Evolutionary conservation across 2,329 filamentous ascomycete species (phyloP), one percentile per base, ranked within the genome.

Genomic region (Tetracladium maxilliforme): DNA sequence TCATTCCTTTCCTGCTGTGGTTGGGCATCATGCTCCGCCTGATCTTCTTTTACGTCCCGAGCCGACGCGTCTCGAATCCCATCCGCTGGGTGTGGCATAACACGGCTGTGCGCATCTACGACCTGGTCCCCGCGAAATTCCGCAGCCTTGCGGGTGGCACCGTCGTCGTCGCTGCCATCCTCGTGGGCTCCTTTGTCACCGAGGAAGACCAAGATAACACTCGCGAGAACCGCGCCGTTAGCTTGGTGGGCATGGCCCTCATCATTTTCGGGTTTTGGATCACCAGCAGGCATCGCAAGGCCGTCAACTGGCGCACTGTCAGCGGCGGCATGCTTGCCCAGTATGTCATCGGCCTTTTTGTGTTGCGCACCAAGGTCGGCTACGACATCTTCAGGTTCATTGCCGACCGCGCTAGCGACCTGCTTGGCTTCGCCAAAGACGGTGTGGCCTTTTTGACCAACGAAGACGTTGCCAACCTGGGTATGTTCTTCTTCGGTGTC

Each of bases 321-420:
- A 81, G 92, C 32, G 80, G 79, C 19, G 86, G 86, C 31, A 90
- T 92, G 76, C 59, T 92, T 21, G 61, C 75, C 8, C 86, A 94
- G 50, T 94, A 86, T 52, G 61, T 94, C 43, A 66, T 93, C 34
- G 84, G 82, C 4, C 61, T 93, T 9, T 93, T 94, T 41, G 86
- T 93, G 23, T 61, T 93, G 37, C 70, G 83, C 23, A 90, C 83
- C 4, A 52, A 63, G 19, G 80, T 70, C 19, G 86, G 84, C 30
- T 92, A 71, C 53, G 80, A 92, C 51, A 92, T 93, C 45, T 94
- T 94, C 67, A 71, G 70, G 48, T 93, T 92, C 56, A 69, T 93
- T 39, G 84, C 82, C 4, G 60, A 59, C 26, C 65, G 87, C 7
- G 82, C 83, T 3, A 68, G 70, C 15, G 62, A 70, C 33, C 60